Evolutionary conservation across 1,284 basidiomycete species (phyloP), one percentile per base, ranked within the genome.

Genomic region (Tranzscheliella williamsii): DNA sequence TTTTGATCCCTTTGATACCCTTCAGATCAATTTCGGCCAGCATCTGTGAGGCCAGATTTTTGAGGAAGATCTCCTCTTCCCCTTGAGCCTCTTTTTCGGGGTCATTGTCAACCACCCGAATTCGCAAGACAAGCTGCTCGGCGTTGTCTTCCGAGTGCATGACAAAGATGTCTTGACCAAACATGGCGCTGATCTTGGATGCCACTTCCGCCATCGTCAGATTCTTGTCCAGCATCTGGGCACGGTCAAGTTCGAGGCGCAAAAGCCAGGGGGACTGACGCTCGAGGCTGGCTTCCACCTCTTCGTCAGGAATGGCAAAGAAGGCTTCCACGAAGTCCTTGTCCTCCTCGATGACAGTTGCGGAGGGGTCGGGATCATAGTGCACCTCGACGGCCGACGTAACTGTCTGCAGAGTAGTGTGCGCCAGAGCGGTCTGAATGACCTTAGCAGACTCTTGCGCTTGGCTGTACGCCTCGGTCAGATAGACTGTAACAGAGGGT

Each of bases 131-230:
- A 15, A 98, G 86, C 81, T 96, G 94, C 79, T 95, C 91, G 3
- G 93, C 90, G 79, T 97, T 96, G 80, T 98, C 95, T 83, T 98
- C 94, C 62, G 90, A 94, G 86, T 91, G 96, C 74, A 97, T 96
- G 76, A 97, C 92, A 79, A 96, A 97, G 32, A 97, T 83, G 77
- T 98, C 95, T 13, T 90, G 88, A 76, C 94, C 91, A 82, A 98
- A 97, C 69, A 86, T 92, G 78, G 92, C 89, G 23, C 89, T 88
- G 58, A 99, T 96, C 45, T 89, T 87, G 62, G 89, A 87, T 6
- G 94, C 93, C 38, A 99, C 93, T 67, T 92, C 91, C 37, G 89
- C 85, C 91, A 98, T 98, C 13, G 88, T 90, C 67, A 96, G 83
- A 75, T 93, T 92, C 74, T 93, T 88, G 81, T 97, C 94, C 64